Conservation (phyloP, 768 basidiomycete genomes). For the Pleurotus pulmonarius region DNA sequence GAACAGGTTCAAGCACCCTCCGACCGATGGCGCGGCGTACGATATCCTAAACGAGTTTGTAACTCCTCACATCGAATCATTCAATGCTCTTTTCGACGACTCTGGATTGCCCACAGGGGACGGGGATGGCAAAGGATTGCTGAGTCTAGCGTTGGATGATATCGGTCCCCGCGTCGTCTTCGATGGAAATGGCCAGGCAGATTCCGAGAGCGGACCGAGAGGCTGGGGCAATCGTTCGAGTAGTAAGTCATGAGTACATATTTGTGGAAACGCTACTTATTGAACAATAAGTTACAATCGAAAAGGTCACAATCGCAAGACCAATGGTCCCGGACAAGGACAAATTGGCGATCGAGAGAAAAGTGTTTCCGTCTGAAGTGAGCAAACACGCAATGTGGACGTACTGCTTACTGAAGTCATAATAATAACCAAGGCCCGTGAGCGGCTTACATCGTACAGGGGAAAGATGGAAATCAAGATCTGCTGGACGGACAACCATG, state of each 20-base stretch:
- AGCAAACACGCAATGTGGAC: not conserved
- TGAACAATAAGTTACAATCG: conserved; percentile 77
- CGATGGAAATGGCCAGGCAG: conserved; percentile 61
- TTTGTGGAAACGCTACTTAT: not conserved
- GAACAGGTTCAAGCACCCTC: conserved; percentile 71
- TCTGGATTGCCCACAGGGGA: conserved; percentile 72
- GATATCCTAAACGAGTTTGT: conserved; percentile 91
- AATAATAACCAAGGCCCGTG: conserved; percentile 64
- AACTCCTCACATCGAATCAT: conserved; percentile 89
- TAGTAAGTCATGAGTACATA: conserved; percentile 47
- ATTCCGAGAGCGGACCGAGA: conserved; percentile 45
- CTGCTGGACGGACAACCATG: conserved; percentile 67
- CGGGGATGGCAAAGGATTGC: conserved; percentile 74
- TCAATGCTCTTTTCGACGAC: conserved; percentile 95
- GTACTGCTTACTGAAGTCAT: not conserved
- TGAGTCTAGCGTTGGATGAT: conserved; percentile 76
- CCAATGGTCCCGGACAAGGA: conserved; percentile 89
- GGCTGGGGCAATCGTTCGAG: conserved; percentile 83
- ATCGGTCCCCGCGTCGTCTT: conserved; percentile 92
- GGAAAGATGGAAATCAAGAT: conserved; percentile 86
- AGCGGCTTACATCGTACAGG: conserved; percentile 88
- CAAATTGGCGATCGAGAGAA: conserved; percentile 65
- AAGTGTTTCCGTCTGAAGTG: conserved; percentile 89
- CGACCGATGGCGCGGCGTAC: conserved; percentile 62
- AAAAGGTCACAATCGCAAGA: conserved; percentile 74